Evolutionary conservation across 495 filamentous ascomycete genomes (phyloP), one percentile per base, ranked within the genome.

Genomic region (Penicillium canescens): DNA sequence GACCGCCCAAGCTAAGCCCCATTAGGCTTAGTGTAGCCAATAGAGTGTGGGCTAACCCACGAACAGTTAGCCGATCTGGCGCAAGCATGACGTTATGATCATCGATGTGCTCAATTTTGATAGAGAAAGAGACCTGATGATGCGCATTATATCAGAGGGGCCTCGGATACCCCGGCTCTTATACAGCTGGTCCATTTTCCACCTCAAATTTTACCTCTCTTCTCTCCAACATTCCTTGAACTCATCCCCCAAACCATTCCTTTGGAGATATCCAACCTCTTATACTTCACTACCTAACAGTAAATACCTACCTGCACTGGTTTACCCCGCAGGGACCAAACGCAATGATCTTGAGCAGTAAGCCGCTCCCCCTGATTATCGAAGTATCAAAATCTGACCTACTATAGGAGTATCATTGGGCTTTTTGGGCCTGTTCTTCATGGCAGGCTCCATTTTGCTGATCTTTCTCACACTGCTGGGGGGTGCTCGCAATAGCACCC

Each of bases 401-500:
- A 12, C 10, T 50, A 50, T 41, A 81, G 79, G 79, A 71, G 70
- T 68, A 24, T 44, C 75, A 39, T 61, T 86, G 59, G 79, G 79
- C 55, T 65, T 87, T 49, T 51, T 83, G 36, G 86, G 88, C 70
- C 81, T 93, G 52, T 71, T 95, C 69, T 82, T 96, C 60, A 86
- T 89, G 69, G 84, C 83, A 50, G 84, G 81, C 53, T 84, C 89
- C 24, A 71, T 90, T 49, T 74, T 95, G 38, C 71, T 96, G 58
- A 86, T 92, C 50, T 88, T 91, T 73, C 84, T 96, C 68, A 80
- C 90, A 47, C 75, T 96, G 42, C 80, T 96, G 23, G 89, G 83
- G 21, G 91, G 89, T 43, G 71, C 79, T 6, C 77, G 74, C 28
- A 73, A 79, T 54, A 67, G 66, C 10, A 79, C 69, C 11, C 92